Conservation (phyloP, 768 basidiomycete genomes). For the Udeniomyces megalosporus region DNA sequence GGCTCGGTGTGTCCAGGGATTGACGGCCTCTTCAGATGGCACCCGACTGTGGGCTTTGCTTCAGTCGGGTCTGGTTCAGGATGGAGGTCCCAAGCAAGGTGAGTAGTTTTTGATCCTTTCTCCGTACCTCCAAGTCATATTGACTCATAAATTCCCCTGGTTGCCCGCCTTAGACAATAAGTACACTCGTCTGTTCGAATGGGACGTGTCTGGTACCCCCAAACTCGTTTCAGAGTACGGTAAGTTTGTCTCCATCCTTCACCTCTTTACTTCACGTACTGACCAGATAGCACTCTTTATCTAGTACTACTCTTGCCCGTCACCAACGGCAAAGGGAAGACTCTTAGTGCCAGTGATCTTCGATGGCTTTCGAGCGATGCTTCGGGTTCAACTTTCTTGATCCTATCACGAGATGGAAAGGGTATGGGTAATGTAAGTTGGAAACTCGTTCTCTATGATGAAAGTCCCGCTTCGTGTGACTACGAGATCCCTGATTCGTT, state of each 20-base stretch:
- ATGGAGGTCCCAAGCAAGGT: conserved; percentile 38
- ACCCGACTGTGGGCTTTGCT: conserved; percentile 44
- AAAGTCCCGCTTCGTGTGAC: background rate
- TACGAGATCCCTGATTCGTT: background rate
- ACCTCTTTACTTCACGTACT: too few species aligned
- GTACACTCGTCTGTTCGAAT: conserved; percentile 44
- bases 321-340: conserved; percentile 35
- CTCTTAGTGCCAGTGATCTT: conserved; percentile 34
- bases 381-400: conserved; percentile 44
- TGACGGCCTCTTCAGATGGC: conserved; percentile 39
- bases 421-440: conserved; percentile 40
- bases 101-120: background rate
- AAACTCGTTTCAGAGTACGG: conserved; percentile 40
- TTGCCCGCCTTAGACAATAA: conserved; percentile 30
- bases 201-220: conserved; percentile 35
- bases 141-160: too few species aligned
- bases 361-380: conserved; percentile 14
- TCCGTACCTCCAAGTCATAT: too few species aligned
- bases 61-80: conserved; percentile 48
- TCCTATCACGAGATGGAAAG: conserved; percentile 40
- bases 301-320: conserved; percentile 30
- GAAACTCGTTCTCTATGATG: background rate
- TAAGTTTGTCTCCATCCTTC: too few species aligned
- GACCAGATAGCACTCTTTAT: too few species aligned
- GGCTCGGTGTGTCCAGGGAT: conserved; percentile 24